Conservation (phyloP, 1,284 basidiomycete species). For the Pterulicium gracile region DNA sequence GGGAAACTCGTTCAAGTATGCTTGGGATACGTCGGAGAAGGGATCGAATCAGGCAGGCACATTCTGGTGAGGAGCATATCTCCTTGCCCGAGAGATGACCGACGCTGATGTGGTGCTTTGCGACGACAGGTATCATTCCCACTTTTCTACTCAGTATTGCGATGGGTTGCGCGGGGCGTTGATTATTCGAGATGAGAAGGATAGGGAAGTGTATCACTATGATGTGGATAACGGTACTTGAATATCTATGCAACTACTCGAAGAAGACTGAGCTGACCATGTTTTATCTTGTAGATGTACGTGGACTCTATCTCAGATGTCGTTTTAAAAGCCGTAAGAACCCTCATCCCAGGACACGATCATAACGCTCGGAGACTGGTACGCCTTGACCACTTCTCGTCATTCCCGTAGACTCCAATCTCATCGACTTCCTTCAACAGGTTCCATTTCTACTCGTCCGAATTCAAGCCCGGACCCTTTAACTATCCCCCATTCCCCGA, state of each 20-base stretch:
- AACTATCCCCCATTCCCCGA: slow-evolving; percentile 6
- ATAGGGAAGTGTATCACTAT: background rate
- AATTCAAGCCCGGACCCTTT: background rate
- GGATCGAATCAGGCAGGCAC: slow-evolving; percentile 10
- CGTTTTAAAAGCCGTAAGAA: no score
- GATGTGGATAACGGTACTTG: background rate
- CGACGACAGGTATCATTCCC: background rate
- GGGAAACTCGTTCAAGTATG: slow-evolving; percentile 21
- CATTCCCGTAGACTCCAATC: slow-evolving; percentile 7
- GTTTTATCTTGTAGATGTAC: background rate
- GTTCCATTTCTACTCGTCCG: background rate
- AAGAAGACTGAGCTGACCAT: no score
- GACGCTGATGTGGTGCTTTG: no score
- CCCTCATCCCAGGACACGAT: slow-evolving; percentile 8
- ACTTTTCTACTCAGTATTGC: slow-evolving; percentile 16
- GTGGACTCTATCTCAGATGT: no score
- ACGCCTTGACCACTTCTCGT: slow-evolving; percentile 16
- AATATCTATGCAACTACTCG: background rate
- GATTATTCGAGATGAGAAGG: background rate
- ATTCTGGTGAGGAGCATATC: background rate
- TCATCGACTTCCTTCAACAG: slow-evolving; percentile 8
- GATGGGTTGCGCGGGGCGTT: background rate
- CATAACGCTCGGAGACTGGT: slow-evolving; percentile 18
- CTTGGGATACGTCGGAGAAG: slow-evolving; percentile 10
- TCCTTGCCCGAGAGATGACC: no score